Evolutionary conservation across 441 rosid genomes (phyloP), one percentile per base, ranked within the genome.

Genomic region (Croton setiger): DNA sequence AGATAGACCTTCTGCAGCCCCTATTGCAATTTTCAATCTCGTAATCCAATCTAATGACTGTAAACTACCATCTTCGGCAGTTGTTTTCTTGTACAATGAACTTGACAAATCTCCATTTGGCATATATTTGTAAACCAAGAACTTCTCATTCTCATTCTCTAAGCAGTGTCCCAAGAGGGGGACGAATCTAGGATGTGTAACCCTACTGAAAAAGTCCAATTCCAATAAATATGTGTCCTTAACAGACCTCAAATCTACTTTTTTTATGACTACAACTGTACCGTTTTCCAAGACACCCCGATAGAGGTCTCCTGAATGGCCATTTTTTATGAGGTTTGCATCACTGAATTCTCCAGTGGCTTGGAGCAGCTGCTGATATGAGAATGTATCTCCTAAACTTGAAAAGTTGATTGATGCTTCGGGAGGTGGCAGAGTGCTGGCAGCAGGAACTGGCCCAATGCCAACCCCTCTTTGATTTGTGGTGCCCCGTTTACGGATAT

Each of bases 21-120:
- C 98, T 51, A 79, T 86, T 47, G 98, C 98, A 72, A 96, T 91
- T 75, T 96, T 96, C 76, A 91, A 82, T 76, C 98, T 84, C 12
- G 99, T 96, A 47, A 96, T 96, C 99, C 98, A 96, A 84, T 96
- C 99, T 75, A 96, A 77, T 44, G 99, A 96, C 76, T 85, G 85
- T 67, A 91, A 79, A 39, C 85, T 81, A 73, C 82, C 93, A 33
- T 83, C 90, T 71, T 84, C 93, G 9, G 71, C 67, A 37, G 73
- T 76, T 0, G 78, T 76, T 74, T 82, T 86, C 78, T 88, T 78
- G 74, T 79, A 86, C 78, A 93, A 86, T 27, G 98, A 79, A 76
- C 84, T 86, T 69, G 97, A 83, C 76, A 96, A 79, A 73, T 96
- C 98, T 61, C 89, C 80, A 62, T 96, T 87, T 20, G 89, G 97